Evolutionary conservation across 208 protist species (phyloP), one percentile per base, ranked within the genome.

Genomic region (Leishmania tarentolae): DNA sequence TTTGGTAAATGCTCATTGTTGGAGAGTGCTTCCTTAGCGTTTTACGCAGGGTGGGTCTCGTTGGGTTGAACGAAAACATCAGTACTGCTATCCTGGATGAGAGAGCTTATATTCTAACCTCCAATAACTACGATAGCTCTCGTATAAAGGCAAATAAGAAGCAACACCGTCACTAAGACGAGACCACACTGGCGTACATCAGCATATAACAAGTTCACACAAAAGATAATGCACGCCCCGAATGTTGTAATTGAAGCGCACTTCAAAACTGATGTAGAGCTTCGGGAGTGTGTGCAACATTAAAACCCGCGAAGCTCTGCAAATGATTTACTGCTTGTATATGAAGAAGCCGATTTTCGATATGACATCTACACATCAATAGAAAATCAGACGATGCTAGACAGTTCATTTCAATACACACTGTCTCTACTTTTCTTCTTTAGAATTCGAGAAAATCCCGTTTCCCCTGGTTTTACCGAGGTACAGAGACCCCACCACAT

Each of bases 1-100:
- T 89, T 11, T 68, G 91, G 47, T 92, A 91, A 79, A 83, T 46
- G 42, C 89, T 85, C 46, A 80, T 92, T 3, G 90, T 92, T 61
- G 86, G 88, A 24, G 83, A 71, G 31, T 70, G 91, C 9, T 93
- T 91, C 61, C 90, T 88, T 1, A 40, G 68, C 57, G 87, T 84
- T 8, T 78, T 84, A 2, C n/a, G 84, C 35, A 65, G 77, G 24
- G 83, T 86, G 28, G 73, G 76, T 5, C 53, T 89, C 37, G 73
- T 93, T 50, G 77, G 77, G 69, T 21, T 86, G 4, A 76, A 84
- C 40, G 63, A 74, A 7, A 71, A 85, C 15, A 76, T 66, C n/a
- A 80, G 81, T 44, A 80, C 78, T 15, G 83, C 88, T 37, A 91
- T 85, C 74, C 78, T 82, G 2, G 91, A 88, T 57, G 76, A 91